phyloP scores from a whole-genome alignment of 2,329 filamentous ascomycete genomes.

The Chrysosporium queenslandicum region DNA sequence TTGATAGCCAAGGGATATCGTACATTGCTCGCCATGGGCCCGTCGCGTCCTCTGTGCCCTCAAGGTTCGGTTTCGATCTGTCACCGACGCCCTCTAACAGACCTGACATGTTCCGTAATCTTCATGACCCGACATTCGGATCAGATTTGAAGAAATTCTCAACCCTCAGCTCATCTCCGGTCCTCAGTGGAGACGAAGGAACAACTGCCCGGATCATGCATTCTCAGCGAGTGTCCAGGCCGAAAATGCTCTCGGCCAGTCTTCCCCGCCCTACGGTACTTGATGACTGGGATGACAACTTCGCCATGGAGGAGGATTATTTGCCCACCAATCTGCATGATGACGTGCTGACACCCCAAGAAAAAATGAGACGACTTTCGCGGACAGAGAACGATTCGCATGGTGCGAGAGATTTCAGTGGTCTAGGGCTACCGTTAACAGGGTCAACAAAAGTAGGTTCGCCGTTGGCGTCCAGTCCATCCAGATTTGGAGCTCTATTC shows the following conservation, averaged over 20 bases:
- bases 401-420: slow-evolving; percentile 40
- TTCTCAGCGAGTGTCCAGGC: slow-evolving; percentile 54
- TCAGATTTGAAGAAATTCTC: slow-evolving; percentile 57
- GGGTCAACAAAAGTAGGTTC: slow-evolving; percentile 45
- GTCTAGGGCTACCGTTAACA: slow-evolving; percentile 42
- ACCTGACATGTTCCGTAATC: slow-evolving; percentile 48
- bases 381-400: slow-evolving; percentile 46
- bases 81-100: slow-evolving; percentile 60
- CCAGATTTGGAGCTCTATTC: slow-evolving; percentile 52
- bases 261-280: slow-evolving; percentile 44
- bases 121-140: slow-evolving; percentile 58
- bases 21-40: slow-evolving; percentile 82
- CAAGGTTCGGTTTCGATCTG: slow-evolving; percentile 72
- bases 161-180: slow-evolving; percentile 47
- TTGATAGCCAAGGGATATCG: slow-evolving; percentile 91
- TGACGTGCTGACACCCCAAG: slow-evolving; percentile 53
- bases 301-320: slow-evolving; percentile 81
- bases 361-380: slow-evolving; percentile 50
- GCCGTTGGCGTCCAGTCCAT: slow-evolving; percentile 50
- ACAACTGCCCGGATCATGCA: slow-evolving; percentile 55
- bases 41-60: slow-evolving; percentile 84
- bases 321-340: slow-evolving; percentile 61
- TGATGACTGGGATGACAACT: slow-evolving; percentile 54
- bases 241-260: slow-evolving; percentile 51
- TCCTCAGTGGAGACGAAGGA: slow-evolving; percentile 54